Percentiles rank a stretch among this genome's conserved stretches.
phyloP scores from a whole-genome alignment of 345 rosid species.

The Euphorbia peplus region DNA sequence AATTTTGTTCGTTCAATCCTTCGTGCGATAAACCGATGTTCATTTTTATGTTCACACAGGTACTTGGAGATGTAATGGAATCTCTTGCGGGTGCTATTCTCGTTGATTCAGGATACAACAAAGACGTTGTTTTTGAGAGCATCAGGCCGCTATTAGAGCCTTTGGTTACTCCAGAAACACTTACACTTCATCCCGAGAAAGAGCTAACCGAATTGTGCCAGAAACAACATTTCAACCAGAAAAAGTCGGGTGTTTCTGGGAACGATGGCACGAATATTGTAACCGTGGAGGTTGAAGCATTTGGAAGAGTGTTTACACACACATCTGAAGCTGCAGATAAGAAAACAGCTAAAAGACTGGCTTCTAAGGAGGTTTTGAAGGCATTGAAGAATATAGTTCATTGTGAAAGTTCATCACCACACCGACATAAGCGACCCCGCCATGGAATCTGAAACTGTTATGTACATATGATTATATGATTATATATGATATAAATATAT shows the following conservation, averaged over 20 bases:
- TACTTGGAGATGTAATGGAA: constrained; percentile 83
- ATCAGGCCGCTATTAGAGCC: constrained; percentile 74
- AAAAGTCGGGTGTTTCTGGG: constrained; percentile 9
- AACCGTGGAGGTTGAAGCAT: constrained; percentile 52
- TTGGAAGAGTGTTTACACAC: constrained; percentile 32
- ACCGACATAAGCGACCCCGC: no score
- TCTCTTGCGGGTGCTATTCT: constrained; percentile 84
- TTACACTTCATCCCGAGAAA: constrained; percentile 55
- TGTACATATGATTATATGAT: no score
- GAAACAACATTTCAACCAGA: constrained; percentile 30
- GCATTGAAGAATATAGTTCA: constrained; percentile 34
- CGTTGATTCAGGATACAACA: constrained; percentile 73
- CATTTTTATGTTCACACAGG: constrained; percentile 35
- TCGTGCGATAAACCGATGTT: no score
- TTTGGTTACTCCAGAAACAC: constrained; percentile 59
- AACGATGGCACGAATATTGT: constrained; percentile 26
- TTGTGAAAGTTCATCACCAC: background rate
- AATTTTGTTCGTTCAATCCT: background rate
- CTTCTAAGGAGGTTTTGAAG: constrained; percentile 52
- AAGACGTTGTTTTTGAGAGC: constrained; percentile 51
- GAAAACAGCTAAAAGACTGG: constrained; percentile 54
- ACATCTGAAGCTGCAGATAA: constrained; percentile 41
- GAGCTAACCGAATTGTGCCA: constrained; percentile 60
- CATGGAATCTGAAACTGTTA: no score
- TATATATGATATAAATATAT: no score